These are phyloP conservation scores for Oidium heveae DNA, from an alignment of 2,329 filamentous ascomycete genomes.

Conservation along the genomic window DNA sequence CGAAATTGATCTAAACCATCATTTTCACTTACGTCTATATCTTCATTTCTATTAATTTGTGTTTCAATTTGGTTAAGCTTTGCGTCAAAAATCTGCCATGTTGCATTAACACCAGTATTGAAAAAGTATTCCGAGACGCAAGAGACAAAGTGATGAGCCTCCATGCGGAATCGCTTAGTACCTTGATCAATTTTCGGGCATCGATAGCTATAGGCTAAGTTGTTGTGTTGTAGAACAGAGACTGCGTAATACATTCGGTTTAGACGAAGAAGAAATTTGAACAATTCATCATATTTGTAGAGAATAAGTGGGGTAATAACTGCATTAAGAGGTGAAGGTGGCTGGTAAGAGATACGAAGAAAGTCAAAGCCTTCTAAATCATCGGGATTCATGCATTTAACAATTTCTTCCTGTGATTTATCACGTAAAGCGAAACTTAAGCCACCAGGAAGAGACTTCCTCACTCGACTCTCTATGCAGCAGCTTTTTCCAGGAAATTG, in stretches of 20 bases:
- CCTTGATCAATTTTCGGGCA: constrained; percentile 7
- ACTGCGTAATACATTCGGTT: constrained; percentile 57
- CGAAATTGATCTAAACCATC: constrained; percentile 42
- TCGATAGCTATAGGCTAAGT: constrained; percentile 16
- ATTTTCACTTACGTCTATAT: constrained; percentile 17
- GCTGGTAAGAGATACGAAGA: constrained; percentile 60
- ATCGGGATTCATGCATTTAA: constrained; percentile 58
- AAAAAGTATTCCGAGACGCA: constrained; percentile 55
- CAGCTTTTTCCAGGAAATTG: constrained; percentile 9
- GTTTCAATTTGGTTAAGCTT: constrained; percentile 39
- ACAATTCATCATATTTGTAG: constrained; percentile 63
- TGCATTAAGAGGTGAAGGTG: constrained; percentile 42
- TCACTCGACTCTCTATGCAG: constrained; percentile 9
- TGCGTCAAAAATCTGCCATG: constrained; percentile 46
- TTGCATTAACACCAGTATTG: constrained; percentile 45
- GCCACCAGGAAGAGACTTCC: constrained; percentile 32
- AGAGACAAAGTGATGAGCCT: constrained; percentile 58
- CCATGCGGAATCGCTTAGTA: constrained; percentile 35
- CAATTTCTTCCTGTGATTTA: constrained; percentile 51
- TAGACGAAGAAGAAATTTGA: constrained; percentile 53
- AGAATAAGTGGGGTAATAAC: constrained; percentile 49
- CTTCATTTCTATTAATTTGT: constrained; percentile 23
- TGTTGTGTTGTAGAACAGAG: constrained; percentile 35
- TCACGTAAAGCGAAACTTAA: constrained; percentile 69
- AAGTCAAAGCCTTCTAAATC: constrained; percentile 84